Evolutionary conservation across 1,139 yeast genomes (phyloP).

Genomic region (Wickerhamomyces sp.): DNA sequence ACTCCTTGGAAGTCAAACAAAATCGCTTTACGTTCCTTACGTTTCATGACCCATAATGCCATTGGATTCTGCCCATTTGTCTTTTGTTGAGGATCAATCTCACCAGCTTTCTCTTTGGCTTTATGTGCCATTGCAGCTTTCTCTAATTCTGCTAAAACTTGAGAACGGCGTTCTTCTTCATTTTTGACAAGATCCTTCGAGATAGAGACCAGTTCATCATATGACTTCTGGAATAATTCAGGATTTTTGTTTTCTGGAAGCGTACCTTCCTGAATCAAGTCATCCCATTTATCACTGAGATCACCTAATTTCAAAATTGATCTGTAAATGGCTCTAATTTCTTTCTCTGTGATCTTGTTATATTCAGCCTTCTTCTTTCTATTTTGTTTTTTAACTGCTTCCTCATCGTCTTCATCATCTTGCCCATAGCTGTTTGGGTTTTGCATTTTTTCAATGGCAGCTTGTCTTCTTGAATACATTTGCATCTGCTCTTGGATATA

Average conservation of each 20-base stretch:
- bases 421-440: slow-evolving; percentile 35
- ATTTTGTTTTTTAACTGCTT: slow-evolving; percentile 23
- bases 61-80: slow-evolving; percentile 34
- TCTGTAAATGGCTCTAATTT: slow-evolving; percentile 80
- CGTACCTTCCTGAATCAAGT: slow-evolving; percentile 84
- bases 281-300: slow-evolving; percentile 77
- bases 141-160: slow-evolving; percentile 55
- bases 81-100: slow-evolving; percentile 32
- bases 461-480: slow-evolving; percentile 76
- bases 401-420: slow-evolving; percentile 40
- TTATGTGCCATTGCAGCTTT: slow-evolving; percentile 57
- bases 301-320: slow-evolving; percentile 83
- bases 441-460: slow-evolving; percentile 58
- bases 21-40: slow-evolving; percentile 83
- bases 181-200: slow-evolving; percentile 60
- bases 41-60: slow-evolving; percentile 47
- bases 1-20: slow-evolving; percentile 87
- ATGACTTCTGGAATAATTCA: slow-evolving; percentile 73
- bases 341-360: slow-evolving; percentile 71
- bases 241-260: slow-evolving; percentile 76
- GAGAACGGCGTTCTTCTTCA: slow-evolving; percentile 61
- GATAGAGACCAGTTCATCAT: slow-evolving; percentile 59
- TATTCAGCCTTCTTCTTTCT: slow-evolving; percentile 32
- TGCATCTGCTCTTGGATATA: slow-evolving; percentile 87
- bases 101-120: slow-evolving; percentile 36